phyloP scores from a whole-genome alignment of 169 alveolate species.

The Theileria orientalis region DNA sequence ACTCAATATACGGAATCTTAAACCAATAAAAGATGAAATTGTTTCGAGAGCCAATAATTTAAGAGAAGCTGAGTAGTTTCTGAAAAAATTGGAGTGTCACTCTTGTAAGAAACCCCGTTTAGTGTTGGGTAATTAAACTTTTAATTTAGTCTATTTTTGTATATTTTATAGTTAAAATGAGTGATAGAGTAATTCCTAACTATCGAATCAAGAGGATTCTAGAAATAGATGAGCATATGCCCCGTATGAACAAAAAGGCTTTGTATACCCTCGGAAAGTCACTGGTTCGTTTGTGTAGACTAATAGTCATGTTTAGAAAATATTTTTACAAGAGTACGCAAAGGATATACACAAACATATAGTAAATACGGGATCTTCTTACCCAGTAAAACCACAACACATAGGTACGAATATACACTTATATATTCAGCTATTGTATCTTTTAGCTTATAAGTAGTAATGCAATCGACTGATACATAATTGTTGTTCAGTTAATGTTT shows the following conservation, averaged over 20 bases:
- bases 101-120: too few species aligned
- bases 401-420: conserved; percentile 19
- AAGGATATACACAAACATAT: conserved; percentile 41
- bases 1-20: too few species aligned
- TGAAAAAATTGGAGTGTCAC: too few species aligned
- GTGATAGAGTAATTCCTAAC: conserved; percentile 19
- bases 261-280: conserved; percentile 27
- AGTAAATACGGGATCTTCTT: conserved; percentile 28
- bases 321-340: conserved; percentile 37
- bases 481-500: conserved; percentile 21
- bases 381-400: conserved; percentile 54
- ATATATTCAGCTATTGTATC: not conserved
- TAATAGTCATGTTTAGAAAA: not conserved
- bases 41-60: too few species aligned
- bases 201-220: conserved; percentile 28
- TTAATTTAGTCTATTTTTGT: not conserved
- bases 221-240: conserved; percentile 44
- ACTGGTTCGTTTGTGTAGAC: conserved; percentile 11
- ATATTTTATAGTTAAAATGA: not conserved
- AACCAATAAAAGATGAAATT: too few species aligned
- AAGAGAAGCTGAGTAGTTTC: too few species aligned
- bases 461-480: too few species aligned
- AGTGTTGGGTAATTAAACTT: not conserved
- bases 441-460: too few species aligned
- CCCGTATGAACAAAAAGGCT: conserved; percentile 46